These are phyloP conservation scores for Candida coquimbonensis DNA, from an alignment of 805 yeast genomes.

Conservation along the genomic window DNA sequence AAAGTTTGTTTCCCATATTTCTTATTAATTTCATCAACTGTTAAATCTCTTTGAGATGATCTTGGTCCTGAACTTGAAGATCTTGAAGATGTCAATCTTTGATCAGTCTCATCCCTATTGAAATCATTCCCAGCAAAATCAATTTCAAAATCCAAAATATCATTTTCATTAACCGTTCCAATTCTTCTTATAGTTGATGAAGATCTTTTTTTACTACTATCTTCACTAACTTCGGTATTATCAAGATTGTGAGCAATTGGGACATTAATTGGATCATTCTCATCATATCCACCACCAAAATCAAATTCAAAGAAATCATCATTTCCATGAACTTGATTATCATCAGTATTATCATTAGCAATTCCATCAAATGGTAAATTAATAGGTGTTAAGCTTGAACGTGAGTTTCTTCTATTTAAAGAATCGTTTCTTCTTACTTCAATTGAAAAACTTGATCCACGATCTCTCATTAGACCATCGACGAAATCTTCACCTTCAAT, in stretches of 20 bases:
- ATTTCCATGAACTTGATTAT: neutral
- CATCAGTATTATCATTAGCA: neutral
- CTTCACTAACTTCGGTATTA: neutral
- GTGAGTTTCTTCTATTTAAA: conserved; percentile 17
- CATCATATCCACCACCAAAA: conserved; percentile 9
- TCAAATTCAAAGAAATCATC: conserved; percentile 9
- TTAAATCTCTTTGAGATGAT: neutral
- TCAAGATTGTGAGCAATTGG: no score
- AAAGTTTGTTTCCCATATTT: conserved; percentile 13
- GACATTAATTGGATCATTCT: neutral
- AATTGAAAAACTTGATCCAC: conserved; percentile 20
- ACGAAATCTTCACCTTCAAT: conserved; percentile 15
- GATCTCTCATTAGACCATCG: conserved; percentile 18
- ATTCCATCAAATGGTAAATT: conserved; percentile 8
- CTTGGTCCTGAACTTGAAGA: neutral
- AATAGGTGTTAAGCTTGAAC: conserved; percentile 18
- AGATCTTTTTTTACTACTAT: conserved; percentile 13
- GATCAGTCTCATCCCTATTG: neutral
- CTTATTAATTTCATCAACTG: conserved; percentile 1
- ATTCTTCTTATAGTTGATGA: conserved; percentile 12
- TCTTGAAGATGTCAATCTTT: neutral
- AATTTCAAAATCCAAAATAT: conserved; percentile 7
- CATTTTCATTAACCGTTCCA: conserved; percentile 12
- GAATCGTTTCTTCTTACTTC: conserved; percentile 21
- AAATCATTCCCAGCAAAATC: conserved; percentile 2